A percentile compares a stretch with the other conserved stretches of the same genome.
These are phyloP conservation scores for Gynandropsis gynandra DNA, from an alignment of 345 rosid species.

Conservation along the genomic window DNA sequence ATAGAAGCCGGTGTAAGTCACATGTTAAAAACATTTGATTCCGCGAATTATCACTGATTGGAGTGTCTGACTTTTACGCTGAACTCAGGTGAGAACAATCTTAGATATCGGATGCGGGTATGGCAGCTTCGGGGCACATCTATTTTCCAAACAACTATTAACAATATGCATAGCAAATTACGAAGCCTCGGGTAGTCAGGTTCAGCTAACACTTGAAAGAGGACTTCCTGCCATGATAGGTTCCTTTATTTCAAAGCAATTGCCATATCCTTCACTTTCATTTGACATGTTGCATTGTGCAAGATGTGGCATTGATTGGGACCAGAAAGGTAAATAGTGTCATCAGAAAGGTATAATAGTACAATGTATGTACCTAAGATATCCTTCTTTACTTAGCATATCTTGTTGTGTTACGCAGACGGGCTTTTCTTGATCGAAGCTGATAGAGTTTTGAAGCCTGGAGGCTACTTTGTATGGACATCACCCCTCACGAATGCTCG, in stretches of 20 bases:
- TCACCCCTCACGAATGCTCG: constrained; percentile 81
- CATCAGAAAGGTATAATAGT: too few relatives aligned
- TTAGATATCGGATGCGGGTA: constrained; percentile 99
- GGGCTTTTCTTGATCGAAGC: constrained; percentile 76
- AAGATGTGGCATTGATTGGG: constrained; percentile 92
- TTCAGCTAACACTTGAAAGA: constrained; percentile 93
- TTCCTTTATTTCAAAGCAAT: constrained; percentile 65
- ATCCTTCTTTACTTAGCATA: neutral
- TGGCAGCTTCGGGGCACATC: constrained; percentile 99
- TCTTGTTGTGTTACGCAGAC: too few relatives aligned
- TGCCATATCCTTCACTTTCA: constrained; percentile 95
- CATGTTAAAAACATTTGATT: constrained; percentile 1
- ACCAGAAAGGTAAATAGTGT: constrained; percentile 97
- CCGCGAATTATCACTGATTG: too few relatives aligned
- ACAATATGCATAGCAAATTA: constrained; percentile 95
- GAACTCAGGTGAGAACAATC: constrained; percentile 82
- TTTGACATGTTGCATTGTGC: constrained; percentile 98
- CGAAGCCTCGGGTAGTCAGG: constrained; percentile 96
- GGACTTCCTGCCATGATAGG: constrained; percentile 98
- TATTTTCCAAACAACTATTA: constrained; percentile 62
- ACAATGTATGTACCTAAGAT: too few relatives aligned
- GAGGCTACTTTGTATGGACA: constrained; percentile 99
- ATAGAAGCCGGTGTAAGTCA: constrained; percentile 81
- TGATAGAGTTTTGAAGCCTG: constrained; percentile 90
- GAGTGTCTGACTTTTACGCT: neutral